Conservation (phyloP, 2,329 filamentous ascomycete genomes). For the Aspergillus latus region DNA sequence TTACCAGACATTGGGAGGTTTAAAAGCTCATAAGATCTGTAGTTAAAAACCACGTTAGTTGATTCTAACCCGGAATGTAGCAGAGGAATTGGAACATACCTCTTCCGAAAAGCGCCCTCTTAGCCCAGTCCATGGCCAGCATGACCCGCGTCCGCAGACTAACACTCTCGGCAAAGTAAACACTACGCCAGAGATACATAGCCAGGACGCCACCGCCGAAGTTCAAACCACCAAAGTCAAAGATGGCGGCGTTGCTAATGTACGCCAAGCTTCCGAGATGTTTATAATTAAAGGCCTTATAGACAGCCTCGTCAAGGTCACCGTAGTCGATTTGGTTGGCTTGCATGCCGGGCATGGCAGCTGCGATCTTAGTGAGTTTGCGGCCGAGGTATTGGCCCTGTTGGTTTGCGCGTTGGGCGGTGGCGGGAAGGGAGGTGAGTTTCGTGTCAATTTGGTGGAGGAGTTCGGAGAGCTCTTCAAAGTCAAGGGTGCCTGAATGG, state of each 20-base stretch:
- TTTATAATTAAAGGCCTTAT: conserved; percentile 91
- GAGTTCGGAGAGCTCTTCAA: conserved; percentile 84
- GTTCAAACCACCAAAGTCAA: conserved; percentile 80
- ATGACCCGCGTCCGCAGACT: conserved; percentile 84
- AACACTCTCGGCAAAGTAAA: conserved; percentile 97
- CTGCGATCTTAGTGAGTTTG: conserved; percentile 90
- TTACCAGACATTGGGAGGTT: neutral
- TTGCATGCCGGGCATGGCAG: conserved; percentile 69
- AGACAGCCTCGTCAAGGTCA: conserved; percentile 86
- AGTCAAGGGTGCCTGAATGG: conserved; percentile 88
- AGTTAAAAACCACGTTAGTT: neutral
- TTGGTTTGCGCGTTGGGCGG: conserved; percentile 93
- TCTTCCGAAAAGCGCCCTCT: conserved; percentile 90
- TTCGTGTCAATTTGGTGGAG: conserved; percentile 91
- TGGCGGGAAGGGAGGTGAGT: conserved; percentile 89
- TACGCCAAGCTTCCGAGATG: conserved; percentile 93
- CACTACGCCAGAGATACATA: conserved; percentile 92
- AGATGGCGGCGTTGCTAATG: conserved; percentile 93
- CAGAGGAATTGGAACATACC: conserved; percentile 57
- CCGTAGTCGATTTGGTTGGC: conserved; percentile 83
- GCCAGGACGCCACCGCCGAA: conserved; percentile 82
- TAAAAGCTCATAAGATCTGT: conserved; percentile 57
- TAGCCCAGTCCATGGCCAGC: conserved; percentile 98
- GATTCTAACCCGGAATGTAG: neutral
- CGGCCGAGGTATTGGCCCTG: conserved; percentile 89